phyloP scores from a whole-genome alignment of 140 eudicot species.

The Cichorium intybus region DNA sequence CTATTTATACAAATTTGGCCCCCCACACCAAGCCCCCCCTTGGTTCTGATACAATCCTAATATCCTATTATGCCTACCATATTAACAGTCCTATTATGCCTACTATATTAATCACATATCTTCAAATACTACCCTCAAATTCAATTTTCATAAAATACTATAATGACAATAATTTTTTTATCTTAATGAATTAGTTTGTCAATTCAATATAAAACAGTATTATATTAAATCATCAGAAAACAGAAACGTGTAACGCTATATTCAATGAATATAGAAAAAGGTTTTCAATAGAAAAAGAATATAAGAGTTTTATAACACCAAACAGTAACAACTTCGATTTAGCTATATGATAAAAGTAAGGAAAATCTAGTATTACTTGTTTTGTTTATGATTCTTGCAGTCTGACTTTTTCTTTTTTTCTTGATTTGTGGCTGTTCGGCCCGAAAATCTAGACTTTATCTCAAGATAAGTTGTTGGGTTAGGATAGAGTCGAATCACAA shows the following conservation, averaged over 20 bases:
- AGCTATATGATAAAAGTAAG: too few species aligned
- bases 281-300: too few species aligned
- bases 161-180: too few species aligned
- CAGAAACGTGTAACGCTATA: too few species aligned
- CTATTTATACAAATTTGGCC: conserved; percentile 32
- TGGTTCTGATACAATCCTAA: neutral
- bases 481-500: conserved; percentile 35
- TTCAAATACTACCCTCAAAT: too few species aligned
- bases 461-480: conserved; percentile 10
- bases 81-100: neutral
- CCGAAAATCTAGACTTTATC: conserved; percentile 4
- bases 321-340: too few species aligned
- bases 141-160: too few species aligned
- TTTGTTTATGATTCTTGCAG: neutral
- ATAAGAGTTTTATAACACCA: neutral
- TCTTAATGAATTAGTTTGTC: neutral
- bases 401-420: neutral
- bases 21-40: conserved; percentile 4
- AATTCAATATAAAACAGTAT: too few species aligned
- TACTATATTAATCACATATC: neutral
- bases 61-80: conserved; percentile 6
- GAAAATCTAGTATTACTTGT: too few species aligned
- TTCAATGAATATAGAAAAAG: too few species aligned
- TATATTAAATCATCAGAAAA: too few species aligned
- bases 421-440: neutral